Evolutionary conservation across 768 basidiomycete species (phyloP).

Genomic region (Cystobasidium ongulense): DNA sequence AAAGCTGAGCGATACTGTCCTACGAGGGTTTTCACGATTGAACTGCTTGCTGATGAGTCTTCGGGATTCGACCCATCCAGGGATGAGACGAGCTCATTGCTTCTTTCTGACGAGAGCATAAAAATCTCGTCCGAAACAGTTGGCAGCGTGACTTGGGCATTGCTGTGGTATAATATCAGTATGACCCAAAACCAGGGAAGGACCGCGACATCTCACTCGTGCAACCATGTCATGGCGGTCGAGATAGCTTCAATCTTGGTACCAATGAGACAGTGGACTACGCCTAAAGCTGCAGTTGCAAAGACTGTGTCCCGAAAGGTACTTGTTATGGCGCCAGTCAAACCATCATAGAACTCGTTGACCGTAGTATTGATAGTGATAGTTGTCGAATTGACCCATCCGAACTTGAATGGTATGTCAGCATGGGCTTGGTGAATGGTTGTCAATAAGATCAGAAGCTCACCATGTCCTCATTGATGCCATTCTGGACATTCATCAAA

Average conservation of each 20-base stretch:
- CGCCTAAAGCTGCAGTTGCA: slow-evolving; percentile 69
- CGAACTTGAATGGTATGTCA: slow-evolving; percentile 56
- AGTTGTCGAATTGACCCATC: slow-evolving; percentile 89
- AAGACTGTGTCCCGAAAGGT: slow-evolving; percentile 74
- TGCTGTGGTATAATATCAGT: background rate
- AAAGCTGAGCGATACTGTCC: slow-evolving; percentile 15
- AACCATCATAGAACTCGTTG: slow-evolving; percentile 72
- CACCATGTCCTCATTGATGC: slow-evolving; percentile 57
- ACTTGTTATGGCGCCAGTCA: slow-evolving; percentile 63
- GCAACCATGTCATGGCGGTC: slow-evolving; percentile 79
- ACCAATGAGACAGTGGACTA: slow-evolving; percentile 79
- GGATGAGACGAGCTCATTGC: slow-evolving; percentile 1
- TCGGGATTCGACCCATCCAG: background rate
- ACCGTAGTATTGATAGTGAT: slow-evolving; percentile 77
- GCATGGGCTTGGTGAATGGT: background rate
- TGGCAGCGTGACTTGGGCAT: slow-evolving; percentile 9
- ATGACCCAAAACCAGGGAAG: slow-evolving; percentile 50
- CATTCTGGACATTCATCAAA: slow-evolving; percentile 61
- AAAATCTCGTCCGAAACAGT: slow-evolving; percentile 20
- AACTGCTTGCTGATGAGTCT: background rate
- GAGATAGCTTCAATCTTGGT: slow-evolving; percentile 78
- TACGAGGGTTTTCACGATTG: slow-evolving; percentile 14
- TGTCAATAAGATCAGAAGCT: slow-evolving; percentile 1
- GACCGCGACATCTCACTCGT: slow-evolving; percentile 73
- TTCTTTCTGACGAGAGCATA: background rate